A percentile compares a stretch with the other conserved stretches of the same genome.
Conservation (phyloP, 305 asterid species). For the Withania somnifera region DNA sequence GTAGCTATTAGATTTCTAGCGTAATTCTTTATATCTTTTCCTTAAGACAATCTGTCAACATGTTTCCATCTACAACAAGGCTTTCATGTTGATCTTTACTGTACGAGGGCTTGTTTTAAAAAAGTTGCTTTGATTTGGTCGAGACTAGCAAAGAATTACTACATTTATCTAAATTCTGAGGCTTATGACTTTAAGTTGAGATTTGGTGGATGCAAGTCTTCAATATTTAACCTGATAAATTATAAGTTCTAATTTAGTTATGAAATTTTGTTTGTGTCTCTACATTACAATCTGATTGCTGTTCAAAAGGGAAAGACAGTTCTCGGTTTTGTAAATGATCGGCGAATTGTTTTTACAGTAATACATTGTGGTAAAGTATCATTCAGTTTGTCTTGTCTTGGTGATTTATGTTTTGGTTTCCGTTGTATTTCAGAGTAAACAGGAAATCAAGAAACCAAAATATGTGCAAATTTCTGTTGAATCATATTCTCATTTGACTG, state of each 20-base stretch:
- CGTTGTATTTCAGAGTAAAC: slow-evolving; percentile 32
- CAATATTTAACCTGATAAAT: not conserved
- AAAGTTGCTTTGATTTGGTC: not conserved
- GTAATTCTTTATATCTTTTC: not conserved
- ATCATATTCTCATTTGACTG: slow-evolving; percentile 79
- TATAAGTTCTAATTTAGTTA: not conserved
- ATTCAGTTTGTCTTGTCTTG: not conserved
- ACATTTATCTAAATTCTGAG: not conserved
- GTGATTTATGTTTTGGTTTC: not conserved
- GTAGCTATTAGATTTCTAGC: not conserved
- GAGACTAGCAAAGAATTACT: not conserved
- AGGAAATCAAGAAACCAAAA: slow-evolving; percentile 71
- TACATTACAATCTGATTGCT: not conserved
- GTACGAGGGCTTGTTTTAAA: not conserved
- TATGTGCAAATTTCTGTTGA: slow-evolving; percentile 93
- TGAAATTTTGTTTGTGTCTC: not conserved
- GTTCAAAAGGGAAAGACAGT: not conserved
- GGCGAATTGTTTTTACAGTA: not conserved
- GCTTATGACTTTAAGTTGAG: not conserved
- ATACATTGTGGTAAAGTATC: not conserved
- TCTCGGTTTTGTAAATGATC: not conserved
- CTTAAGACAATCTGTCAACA: not conserved
- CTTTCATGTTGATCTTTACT: not conserved
- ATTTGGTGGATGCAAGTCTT: not conserved
- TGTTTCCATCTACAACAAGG: not conserved